Evolutionary conservation across 148 eudicot genomes (phyloP).

Genomic region (Persicaria maculosa): DNA sequence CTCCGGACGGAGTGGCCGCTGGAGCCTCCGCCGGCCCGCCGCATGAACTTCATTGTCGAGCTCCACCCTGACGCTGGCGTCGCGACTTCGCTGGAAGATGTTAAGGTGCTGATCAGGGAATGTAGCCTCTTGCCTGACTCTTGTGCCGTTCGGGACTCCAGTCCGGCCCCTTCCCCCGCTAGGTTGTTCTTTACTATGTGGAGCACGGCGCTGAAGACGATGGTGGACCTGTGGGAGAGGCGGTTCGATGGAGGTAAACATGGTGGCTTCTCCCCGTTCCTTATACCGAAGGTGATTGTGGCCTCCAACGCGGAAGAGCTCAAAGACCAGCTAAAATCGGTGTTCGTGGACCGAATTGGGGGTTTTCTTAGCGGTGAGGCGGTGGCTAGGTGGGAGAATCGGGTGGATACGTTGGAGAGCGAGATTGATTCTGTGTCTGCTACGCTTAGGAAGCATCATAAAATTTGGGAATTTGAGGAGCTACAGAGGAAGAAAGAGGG

Average conservation of each 20-base stretch:
- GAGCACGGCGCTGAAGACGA: slow-evolving; percentile 33
- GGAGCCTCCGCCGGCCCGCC: background rate
- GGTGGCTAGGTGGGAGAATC: slow-evolving; percentile 33
- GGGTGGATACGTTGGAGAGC: slow-evolving; percentile 9
- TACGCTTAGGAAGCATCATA: background rate
- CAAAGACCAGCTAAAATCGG: slow-evolving; percentile 23
- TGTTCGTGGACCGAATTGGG: slow-evolving; percentile 34
- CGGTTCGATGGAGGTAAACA: slow-evolving; percentile 21
- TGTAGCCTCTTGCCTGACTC: slow-evolving; percentile 20
- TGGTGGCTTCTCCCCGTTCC: slow-evolving; percentile 20
- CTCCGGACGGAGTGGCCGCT: slow-evolving; percentile 23
- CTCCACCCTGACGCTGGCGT: slow-evolving; percentile 12
- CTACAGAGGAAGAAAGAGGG: slow-evolving; percentile 23
- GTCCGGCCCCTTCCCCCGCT: slow-evolving; percentile 7
- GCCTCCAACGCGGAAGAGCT: slow-evolving; percentile 45
- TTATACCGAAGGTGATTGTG: slow-evolving; percentile 33
- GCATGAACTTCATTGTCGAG: slow-evolving; percentile 31
- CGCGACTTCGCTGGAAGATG: background rate
- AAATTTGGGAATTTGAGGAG: slow-evolving; percentile 12
- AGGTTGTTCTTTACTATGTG: slow-evolving; percentile 38
- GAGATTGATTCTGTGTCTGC: slow-evolving; percentile 24
- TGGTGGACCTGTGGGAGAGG: slow-evolving; percentile 43
- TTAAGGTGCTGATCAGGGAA: slow-evolving; percentile 23
- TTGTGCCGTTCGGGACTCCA: background rate
- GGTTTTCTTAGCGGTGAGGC: slow-evolving; percentile 32